Conservation (phyloP, 1,139 yeast genomes). For the Suhomyces panamericanus region DNA sequence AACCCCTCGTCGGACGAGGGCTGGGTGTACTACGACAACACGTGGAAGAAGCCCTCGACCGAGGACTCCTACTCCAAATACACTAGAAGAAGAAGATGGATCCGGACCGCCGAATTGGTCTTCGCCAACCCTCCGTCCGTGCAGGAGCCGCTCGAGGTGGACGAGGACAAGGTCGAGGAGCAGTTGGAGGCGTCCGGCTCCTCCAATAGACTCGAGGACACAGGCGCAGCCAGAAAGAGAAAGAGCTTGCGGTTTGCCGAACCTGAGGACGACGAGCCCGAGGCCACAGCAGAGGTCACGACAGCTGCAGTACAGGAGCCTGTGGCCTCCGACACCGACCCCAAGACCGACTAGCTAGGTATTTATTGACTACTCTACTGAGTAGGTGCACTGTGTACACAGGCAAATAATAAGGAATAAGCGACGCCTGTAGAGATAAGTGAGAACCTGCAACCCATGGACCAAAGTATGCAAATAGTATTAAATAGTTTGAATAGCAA, state of each 20-base stretch:
- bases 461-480: no score
- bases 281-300: background rate
- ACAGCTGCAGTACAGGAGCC: background rate
- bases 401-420: no score
- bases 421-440: no score
- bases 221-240: constrained; percentile 21
- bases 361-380: no score
- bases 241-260: constrained; percentile 47
- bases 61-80: constrained; percentile 89
- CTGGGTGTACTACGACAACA: constrained; percentile 82
- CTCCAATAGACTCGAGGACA: constrained; percentile 11
- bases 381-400: no score
- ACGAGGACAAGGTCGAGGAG: constrained; percentile 11
- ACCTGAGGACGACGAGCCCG: constrained; percentile 14
- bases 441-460: no score
- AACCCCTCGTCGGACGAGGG: constrained; percentile 84
- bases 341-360: no score
- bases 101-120: constrained; percentile 87
- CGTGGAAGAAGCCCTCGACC: constrained; percentile 89
- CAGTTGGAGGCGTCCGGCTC: constrained; percentile 9
- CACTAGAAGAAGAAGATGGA: constrained; percentile 94
- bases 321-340: no score
- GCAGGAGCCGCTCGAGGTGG: constrained; percentile 5
- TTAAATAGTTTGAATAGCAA: no score
- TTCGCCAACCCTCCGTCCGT: constrained; percentile 19